Conservation (phyloP, 805 yeast species). For the Kregervanrija delftensis region DNA sequence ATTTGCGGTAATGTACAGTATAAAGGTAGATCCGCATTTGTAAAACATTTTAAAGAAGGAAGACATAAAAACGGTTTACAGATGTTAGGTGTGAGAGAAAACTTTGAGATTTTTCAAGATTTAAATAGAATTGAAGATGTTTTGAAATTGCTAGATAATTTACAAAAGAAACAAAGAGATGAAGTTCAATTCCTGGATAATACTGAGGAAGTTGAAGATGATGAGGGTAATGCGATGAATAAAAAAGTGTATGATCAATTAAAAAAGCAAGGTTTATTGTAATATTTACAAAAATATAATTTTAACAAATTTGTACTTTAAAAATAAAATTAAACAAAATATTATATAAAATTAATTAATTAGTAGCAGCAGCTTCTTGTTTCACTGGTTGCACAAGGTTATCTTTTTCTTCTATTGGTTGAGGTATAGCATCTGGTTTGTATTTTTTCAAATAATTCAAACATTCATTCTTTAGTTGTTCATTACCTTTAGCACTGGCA, state of each 20-base stretch:
- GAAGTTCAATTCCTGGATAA: conserved; percentile 40
- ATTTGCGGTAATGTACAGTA: conserved; percentile 73
- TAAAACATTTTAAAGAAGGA: conserved; percentile 65
- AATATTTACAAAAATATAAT: conserved; percentile 7
- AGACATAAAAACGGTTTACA: conserved; percentile 69
- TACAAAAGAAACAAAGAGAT: conserved; percentile 32
- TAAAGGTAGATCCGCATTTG: conserved; percentile 67
- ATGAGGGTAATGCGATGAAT: conserved; percentile 88
- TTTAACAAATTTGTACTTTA: not conserved
- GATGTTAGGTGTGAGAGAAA: conserved; percentile 63
- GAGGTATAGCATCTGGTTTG: conserved; percentile 14
- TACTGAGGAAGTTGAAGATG: conserved; percentile 81
- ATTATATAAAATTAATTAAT: not conserved
- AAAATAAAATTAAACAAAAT: not conserved
- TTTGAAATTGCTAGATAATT: conserved; percentile 41
- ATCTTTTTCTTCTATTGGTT: not conserved
- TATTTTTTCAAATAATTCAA: conserved; percentile 41
- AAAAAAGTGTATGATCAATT: conserved; percentile 76
- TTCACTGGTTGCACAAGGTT: not conserved
- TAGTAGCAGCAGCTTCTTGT: not conserved
- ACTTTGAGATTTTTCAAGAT: conserved; percentile 45
- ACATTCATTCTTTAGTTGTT: conserved; percentile 43
- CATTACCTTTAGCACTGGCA: conserved; percentile 29
- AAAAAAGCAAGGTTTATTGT: conserved; percentile 80
- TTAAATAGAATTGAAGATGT: conserved; percentile 69